Evolutionary conservation across 2,329 filamentous ascomycete species (phyloP).

Genomic region (Claviceps sp.): DNA sequence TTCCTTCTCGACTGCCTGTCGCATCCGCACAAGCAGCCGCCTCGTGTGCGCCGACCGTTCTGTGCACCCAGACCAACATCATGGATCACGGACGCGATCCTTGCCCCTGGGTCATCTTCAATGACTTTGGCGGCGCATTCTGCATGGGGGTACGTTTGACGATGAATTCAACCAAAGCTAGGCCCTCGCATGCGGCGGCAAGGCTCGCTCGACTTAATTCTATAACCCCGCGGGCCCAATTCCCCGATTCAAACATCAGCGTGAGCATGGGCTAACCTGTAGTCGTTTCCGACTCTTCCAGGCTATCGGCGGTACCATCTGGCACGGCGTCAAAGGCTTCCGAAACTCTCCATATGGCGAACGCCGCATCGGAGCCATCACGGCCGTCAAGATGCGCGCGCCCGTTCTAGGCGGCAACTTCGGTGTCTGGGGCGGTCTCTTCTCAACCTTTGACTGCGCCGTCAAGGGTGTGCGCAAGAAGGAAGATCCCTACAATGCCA

Average conservation of each 20-base stretch:
- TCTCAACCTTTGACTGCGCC: conserved; percentile 91
- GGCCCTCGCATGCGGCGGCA: neutral
- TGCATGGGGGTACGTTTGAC: conserved; percentile 69
- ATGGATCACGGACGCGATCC: conserved; percentile 98
- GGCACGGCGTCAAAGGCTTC: conserved; percentile 95
- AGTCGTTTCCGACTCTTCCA: conserved; percentile 15
- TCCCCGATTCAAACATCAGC: neutral
- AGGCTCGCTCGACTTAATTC: neutral
- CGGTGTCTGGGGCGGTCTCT: conserved; percentile 92
- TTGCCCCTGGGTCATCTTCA: conserved; percentile 91
- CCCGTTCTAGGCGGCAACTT: conserved; percentile 97
- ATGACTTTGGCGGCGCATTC: conserved; percentile 95
- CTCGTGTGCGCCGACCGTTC: neutral
- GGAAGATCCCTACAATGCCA: conserved; percentile 97
- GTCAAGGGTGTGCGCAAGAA: conserved; percentile 91
- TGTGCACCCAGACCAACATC: neutral
- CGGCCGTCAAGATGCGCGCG: conserved; percentile 92
- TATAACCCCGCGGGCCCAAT: too few species aligned
- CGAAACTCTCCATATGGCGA: conserved; percentile 85
- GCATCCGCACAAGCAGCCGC: neutral
- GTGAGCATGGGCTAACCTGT: neutral
- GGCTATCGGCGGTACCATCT: conserved; percentile 71
- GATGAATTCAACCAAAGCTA: neutral
- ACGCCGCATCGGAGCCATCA: conserved; percentile 87
- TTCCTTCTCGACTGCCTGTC: neutral